Evolutionary conservation across 305 asterid species (phyloP), one percentile per base, ranked within the genome.

Genomic region (Plantago coronopus): DNA sequence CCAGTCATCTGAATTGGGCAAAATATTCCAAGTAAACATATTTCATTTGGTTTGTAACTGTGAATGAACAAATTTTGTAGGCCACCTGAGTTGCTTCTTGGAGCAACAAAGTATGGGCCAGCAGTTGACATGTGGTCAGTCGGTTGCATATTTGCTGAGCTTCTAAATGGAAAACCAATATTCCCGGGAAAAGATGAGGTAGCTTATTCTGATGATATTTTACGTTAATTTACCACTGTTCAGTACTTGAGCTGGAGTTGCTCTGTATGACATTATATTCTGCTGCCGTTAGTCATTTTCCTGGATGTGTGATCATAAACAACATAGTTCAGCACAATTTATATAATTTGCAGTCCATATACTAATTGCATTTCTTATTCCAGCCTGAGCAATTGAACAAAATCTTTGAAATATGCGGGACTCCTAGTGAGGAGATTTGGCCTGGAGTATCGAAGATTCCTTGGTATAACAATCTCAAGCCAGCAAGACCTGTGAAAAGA

Each of bases 111-210:
- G 67, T 91, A 91, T 62, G 98, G 96, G 68, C 95, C 96, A 54
- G 96, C 96, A 64, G 96, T 91, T 73, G 98, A 91, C 66, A 84
- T 91, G 96, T 91, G 98, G 98, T 91, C 98, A 0, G 98, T 91
- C 49, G 98, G 98, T 70, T 91, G 98, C 83, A 91, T 91, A 63
- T 88, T 91, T 73, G 98, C 96, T 59, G 98, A 91, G 74, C 96
- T 91, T 74, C 83, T 91, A 37, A 80, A 88, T 57, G 95, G 95
- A 57, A 91, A 88, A 76, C 95, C 98, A 69, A 76, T 91, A 48
- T 91, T 91, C 69, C 96, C 96, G 5, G 98, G 95, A 77, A 91
- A 91, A 74, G 89, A 88, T 75, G 98, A 91, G 96, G 98, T 91
- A 76, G 73, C 69, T 70, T 64, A 57, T 73, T 65, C 66, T 71